These are phyloP conservation scores for Thalassiosira livingstoniorum DNA, from an alignment of 352 stramenopile species.

Conservation along the genomic window DNA sequence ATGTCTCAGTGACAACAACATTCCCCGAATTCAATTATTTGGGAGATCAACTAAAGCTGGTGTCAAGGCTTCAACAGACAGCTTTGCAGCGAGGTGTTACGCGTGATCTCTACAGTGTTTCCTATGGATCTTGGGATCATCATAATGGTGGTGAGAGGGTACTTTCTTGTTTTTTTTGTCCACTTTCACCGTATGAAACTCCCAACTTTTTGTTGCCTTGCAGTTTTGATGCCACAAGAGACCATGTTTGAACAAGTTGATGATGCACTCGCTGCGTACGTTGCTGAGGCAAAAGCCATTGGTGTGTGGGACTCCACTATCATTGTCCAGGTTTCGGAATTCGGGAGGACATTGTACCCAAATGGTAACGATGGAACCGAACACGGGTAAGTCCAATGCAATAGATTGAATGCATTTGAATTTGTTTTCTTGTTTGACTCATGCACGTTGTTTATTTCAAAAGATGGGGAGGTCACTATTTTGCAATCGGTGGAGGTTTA, in stretches of 20 bases:
- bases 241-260: conserved; percentile 59
- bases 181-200: too few species aligned
- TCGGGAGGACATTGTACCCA: conserved; percentile 67
- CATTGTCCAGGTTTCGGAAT: conserved; percentile 56
- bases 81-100: conserved; percentile 40
- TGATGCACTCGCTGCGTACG: conserved; percentile 62
- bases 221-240: too few species aligned
- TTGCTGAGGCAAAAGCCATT: conserved; percentile 67
- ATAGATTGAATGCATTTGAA: not conserved
- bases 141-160: conserved; percentile 55
- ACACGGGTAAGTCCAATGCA: conserved; percentile 48
- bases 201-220: too few species aligned
- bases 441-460: conserved; percentile 9
- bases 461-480: conserved; percentile 47
- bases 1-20: conserved; percentile 30
- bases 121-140: conserved; percentile 69
- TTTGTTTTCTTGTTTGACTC: conserved; percentile 10
- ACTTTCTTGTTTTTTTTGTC: too few species aligned
- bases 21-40: conserved; percentile 49
- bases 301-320: conserved; percentile 64
- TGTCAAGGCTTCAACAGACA: conserved; percentile 67
- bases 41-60: conserved; percentile 58
- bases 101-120: conserved; percentile 74
- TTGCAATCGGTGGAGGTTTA: conserved; percentile 51
- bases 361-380: conserved; percentile 70